phyloP scores from a whole-genome alignment of 2,329 filamentous ascomycete species.

The Byssoonygena ceratinophila region DNA sequence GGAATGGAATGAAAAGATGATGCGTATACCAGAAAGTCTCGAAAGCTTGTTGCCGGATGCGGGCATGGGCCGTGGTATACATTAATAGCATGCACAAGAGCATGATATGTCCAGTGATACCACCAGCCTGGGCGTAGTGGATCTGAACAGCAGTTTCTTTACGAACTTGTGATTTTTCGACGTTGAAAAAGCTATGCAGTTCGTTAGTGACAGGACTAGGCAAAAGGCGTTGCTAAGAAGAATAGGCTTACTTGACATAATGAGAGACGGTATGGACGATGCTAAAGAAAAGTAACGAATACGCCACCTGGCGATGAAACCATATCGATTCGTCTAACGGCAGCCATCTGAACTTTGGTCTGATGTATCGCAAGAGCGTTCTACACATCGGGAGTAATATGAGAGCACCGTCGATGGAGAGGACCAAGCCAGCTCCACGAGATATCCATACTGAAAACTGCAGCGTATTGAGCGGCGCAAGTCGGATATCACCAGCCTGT shows the following conservation, averaged over 20 bases:
- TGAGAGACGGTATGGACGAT: constrained; percentile 66
- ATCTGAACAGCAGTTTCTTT: constrained; percentile 74
- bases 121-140: constrained; percentile 79
- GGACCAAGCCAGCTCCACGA: constrained; percentile 75
- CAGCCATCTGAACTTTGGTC: constrained; percentile 77
- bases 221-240: not conserved
- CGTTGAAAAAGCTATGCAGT: constrained; percentile 72
- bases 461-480: constrained; percentile 70
- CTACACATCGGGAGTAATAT: constrained; percentile 92
- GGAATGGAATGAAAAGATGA: constrained; percentile 93
- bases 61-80: constrained; percentile 88
- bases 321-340: constrained; percentile 94
- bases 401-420: constrained; percentile 73
- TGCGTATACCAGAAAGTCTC: constrained; percentile 99
- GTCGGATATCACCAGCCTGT: constrained; percentile 55
- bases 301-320: constrained; percentile 93
- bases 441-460: constrained; percentile 92
- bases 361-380: constrained; percentile 70
- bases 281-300: constrained; percentile 74
- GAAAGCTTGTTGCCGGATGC: constrained; percentile 92
- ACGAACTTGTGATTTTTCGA: constrained; percentile 74
- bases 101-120: constrained; percentile 95
- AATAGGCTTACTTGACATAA: constrained; percentile 74
- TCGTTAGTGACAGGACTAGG: not conserved
- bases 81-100: constrained; percentile 97